Conservation (phyloP, 2,329 filamentous ascomycete genomes). For the Botrytis galanthina region DNA sequence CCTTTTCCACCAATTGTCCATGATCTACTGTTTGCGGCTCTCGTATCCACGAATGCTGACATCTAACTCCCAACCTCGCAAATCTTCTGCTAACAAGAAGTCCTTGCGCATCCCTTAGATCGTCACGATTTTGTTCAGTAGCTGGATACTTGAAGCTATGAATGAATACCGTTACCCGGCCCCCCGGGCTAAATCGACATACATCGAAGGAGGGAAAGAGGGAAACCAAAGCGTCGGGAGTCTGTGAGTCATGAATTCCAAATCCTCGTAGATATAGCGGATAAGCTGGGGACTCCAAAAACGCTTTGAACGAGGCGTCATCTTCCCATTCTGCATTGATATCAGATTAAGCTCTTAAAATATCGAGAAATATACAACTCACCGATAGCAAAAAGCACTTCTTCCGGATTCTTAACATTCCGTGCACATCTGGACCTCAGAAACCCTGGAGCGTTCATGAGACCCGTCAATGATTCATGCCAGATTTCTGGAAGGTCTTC, state of each 20-base stretch:
- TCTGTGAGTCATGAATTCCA: not conserved
- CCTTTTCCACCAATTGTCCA: not conserved
- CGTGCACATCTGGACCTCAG: not conserved
- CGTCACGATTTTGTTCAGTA: not conserved
- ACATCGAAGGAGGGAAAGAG: not conserved
- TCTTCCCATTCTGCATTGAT: not conserved
- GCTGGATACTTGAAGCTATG: not conserved
- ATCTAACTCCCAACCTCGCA: rapidly evolving
- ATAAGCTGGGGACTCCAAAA: not conserved
- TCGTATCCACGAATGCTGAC: not conserved
- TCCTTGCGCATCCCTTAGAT: not conserved
- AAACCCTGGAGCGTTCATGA: not conserved
- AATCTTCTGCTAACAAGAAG: not conserved
- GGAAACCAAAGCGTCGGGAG: not conserved
- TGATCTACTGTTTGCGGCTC: not conserved
- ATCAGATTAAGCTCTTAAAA: not conserved
- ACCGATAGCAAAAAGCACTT: not conserved
- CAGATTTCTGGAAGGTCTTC: not conserved
- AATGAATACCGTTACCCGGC: rapidly evolving
- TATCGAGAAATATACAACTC: not conserved
- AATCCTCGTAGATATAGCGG: not conserved
- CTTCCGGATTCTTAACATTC: not conserved
- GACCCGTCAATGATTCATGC: not conserved
- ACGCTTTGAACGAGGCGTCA: not conserved
- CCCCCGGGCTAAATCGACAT: not conserved